phyloP scores from a whole-genome alignment of 441 rosid species.

The Bruguiera hainesii region DNA sequence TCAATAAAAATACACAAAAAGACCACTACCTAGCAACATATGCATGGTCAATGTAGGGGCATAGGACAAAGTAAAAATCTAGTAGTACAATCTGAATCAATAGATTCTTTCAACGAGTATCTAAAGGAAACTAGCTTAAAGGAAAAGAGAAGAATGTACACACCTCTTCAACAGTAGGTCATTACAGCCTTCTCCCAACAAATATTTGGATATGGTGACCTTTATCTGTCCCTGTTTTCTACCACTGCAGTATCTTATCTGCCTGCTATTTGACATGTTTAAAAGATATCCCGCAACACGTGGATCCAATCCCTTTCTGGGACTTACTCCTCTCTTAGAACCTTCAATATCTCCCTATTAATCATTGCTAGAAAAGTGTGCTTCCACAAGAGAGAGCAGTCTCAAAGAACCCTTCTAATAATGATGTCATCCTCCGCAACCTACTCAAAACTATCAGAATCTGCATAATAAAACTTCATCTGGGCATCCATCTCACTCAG shows the following conservation, averaged over 20 bases:
- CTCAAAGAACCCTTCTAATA: too few species aligned
- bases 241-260: neutral
- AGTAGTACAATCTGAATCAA: neutral
- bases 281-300: neutral
- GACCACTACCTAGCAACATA: neutral
- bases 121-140: too few species aligned
- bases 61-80: neutral
- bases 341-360: neutral
- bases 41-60: neutral
- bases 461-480: conserved; percentile 25
- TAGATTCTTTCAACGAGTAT: neutral
- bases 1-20: neutral
- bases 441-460: neutral
- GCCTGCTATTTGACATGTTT: neutral
- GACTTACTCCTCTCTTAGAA: neutral
- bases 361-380: neutral
- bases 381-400: too few species aligned
- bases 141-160: neutral
- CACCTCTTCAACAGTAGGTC: conserved; percentile 9
- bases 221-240: neutral
- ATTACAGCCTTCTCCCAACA: conserved; percentile 3
- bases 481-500: conserved; percentile 38
- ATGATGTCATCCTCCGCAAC: too few species aligned
- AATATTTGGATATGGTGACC: conserved; percentile 9
- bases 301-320: neutral